Evolutionary conservation across 495 filamentous ascomycete genomes (phyloP).

Genomic region (Antarctomyces pellizariae): DNA sequence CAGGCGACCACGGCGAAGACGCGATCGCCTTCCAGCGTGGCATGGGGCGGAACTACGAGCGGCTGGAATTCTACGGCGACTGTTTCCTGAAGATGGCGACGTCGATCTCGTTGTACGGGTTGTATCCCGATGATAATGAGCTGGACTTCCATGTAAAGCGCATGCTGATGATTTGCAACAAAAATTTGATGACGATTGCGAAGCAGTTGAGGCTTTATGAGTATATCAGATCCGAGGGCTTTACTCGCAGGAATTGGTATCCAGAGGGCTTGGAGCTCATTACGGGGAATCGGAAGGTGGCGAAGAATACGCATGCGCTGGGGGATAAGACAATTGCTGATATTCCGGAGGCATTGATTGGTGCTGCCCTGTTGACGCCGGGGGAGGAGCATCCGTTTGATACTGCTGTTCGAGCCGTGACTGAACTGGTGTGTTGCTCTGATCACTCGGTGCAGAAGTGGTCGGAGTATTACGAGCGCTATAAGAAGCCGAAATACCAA

Average conservation of each 20-base stretch:
- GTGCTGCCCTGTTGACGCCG: slow-evolving; percentile 54
- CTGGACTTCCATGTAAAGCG: slow-evolving; percentile 74
- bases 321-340: slow-evolving; percentile 90
- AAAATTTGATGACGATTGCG: slow-evolving; percentile 63
- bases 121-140: slow-evolving; percentile 58
- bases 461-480: slow-evolving; percentile 46
- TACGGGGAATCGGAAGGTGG: slow-evolving; percentile 20
- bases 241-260: slow-evolving; percentile 67
- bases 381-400: slow-evolving; percentile 38
- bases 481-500: slow-evolving; percentile 54
- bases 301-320: slow-evolving; percentile 33
- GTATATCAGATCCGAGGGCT: slow-evolving; percentile 62
- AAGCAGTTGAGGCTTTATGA: slow-evolving; percentile 41
- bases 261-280: slow-evolving; percentile 42
- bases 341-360: slow-evolving; percentile 88
- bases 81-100: slow-evolving; percentile 92
- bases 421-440: slow-evolving; percentile 37
- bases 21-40: slow-evolving; percentile 59
- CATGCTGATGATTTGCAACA: slow-evolving; percentile 84
- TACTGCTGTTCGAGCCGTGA: slow-evolving; percentile 65
- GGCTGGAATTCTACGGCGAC: slow-evolving; percentile 85
- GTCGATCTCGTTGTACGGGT: slow-evolving; percentile 57
- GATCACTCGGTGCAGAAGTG: slow-evolving; percentile 46
- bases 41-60: slow-evolving; percentile 94
- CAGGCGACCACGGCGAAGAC: slow-evolving; percentile 46